Evolutionary conservation across 345 rosid species (phyloP), one percentile per base, ranked within the genome.

Genomic region (Eucalyptus cladocalyx): DNA sequence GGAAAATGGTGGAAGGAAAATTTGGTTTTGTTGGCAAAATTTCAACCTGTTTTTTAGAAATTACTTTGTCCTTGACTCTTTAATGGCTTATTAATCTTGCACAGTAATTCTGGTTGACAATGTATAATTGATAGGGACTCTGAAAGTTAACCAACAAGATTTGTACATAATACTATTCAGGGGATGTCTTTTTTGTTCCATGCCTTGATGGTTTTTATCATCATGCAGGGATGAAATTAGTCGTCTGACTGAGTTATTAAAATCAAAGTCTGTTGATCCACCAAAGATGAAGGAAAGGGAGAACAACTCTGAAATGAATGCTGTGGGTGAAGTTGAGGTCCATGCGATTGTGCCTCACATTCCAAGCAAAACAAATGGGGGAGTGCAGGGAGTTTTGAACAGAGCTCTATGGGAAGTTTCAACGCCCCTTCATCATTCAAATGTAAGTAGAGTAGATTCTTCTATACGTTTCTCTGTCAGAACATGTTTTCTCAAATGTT

Each of bases 211-310:
- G 23, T 88, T 90, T 89, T 89, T 87, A 87, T 91, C 47, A 45
- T 47, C 85, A 21, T 91, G 91, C 92, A 97, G 99, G 93, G 96
- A 93, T 90, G 96, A 97, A 92, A 92, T 95, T 89, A 92, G 93
- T 90, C 95, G 87, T 88, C 92, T 97, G 89, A 90, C 95, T 47
- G 94, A 95, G 91, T 91, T 96, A 90, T 86, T 97, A 90, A 90
- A 88, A 91, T 96, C 98, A 90, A 94, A 95, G 91, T 93, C 93
- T 91, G 92, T 87, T 89, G 94, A 92, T 92, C 62, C 60, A 89
- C 95, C 93, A 49, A 90, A 87, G 72, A 88, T 54, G 89, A 93
- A 89, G 86, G 91, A 89, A 90, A 94, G 90, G 87, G 92, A 92
- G 87, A 89, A 86, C 89, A 76, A 87, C 89, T 60, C 88, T 53